Base-by-base conservation (phyloP, 768 basidiomycete genomes). In the Pilatotrama ljubarskyi region DNA sequence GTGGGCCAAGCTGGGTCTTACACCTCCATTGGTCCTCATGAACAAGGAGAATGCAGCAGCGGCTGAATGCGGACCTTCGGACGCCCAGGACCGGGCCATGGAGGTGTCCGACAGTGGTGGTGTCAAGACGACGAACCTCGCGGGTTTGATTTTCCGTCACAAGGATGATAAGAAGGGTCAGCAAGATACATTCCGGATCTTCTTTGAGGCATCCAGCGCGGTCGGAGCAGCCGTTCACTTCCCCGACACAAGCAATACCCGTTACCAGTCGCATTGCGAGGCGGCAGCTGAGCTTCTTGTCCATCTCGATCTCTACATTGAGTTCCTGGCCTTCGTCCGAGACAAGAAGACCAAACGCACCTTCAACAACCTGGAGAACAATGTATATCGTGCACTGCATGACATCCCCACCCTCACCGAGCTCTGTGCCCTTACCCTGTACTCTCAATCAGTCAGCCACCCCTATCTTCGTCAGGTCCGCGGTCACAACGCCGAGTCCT, bases 81-180 rank as follows among this genome's bases (percentile, higher is more conserved):
- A 51, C 0, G 65, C 70, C 1, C 58, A 62, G 20, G 48, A 44
- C 17, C 60, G 61, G 10, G 71, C 67, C 0, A 25, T 65, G 17
- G 64, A 72, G 20, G 54, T 29, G 7, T 68, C 73, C 41, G 22
- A 26, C 0, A 42, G 63, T n/a, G 74, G 71, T 9, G 70, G 66
- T 0, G 62, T 71, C 8, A 76, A 76, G 54, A 32, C 64, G 1
- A 57, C 70, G 0, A 52, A 48, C 9, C 66, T 75, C 5, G 66
- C 69, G 5, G 75, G 76, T 2, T 60, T 66, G 0, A 58, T 78
- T 0, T 76, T 73, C 42, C 58, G 65, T 8, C 61, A 78, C 67
- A 76, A 76, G 57, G 74, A 76, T 42, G 55, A 73, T 15, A 78
- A 75, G 42, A 70, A 69, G 32, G 76, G 75, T 22, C 73, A 75